Conservation (phyloP, 2,329 filamentous ascomycete genomes). For the Helotiales sp. region DNA sequence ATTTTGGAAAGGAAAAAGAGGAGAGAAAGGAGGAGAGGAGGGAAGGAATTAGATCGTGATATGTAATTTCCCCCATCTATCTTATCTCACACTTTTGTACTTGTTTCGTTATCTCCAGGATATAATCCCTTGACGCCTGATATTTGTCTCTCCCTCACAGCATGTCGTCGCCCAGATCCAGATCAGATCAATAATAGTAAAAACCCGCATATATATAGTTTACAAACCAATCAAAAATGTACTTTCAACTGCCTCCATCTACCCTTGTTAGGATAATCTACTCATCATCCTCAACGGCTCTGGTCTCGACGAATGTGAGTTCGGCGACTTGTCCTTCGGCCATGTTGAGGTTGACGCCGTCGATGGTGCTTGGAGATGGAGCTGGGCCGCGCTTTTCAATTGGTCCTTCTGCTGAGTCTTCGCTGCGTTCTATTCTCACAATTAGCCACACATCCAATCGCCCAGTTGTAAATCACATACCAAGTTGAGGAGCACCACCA, state of each 20-base stretch:
- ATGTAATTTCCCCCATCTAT: neutral
- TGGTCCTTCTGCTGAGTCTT: constrained; percentile 5
- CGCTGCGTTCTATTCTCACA: constrained; percentile 10
- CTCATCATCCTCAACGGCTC: constrained; percentile 25
- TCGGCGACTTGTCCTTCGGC: constrained; percentile 33
- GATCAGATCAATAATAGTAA: neutral
- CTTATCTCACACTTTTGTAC: no score
- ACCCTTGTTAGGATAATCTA: neutral
- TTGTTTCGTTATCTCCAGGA: neutral
- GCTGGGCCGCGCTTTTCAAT: constrained; percentile 15
- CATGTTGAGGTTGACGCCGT: constrained; percentile 33
- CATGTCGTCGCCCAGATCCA: neutral
- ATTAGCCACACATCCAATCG: neutral
- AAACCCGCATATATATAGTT: neutral
- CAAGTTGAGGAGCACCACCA: constrained; percentile 23
- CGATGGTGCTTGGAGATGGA: constrained; percentile 21
- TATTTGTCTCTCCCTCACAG: neutral
- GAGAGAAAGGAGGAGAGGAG: neutral
- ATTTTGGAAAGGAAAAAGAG: neutral
- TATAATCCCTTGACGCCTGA: neutral
- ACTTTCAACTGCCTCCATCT: neutral
- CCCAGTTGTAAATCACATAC: neutral
- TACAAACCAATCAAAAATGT: neutral
- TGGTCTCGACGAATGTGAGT: constrained; percentile 33
- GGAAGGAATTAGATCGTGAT: neutral